Evolutionary conservation across 2,329 filamentous ascomycete species (phyloP).

Genomic region (Fusarium mundagurra): DNA sequence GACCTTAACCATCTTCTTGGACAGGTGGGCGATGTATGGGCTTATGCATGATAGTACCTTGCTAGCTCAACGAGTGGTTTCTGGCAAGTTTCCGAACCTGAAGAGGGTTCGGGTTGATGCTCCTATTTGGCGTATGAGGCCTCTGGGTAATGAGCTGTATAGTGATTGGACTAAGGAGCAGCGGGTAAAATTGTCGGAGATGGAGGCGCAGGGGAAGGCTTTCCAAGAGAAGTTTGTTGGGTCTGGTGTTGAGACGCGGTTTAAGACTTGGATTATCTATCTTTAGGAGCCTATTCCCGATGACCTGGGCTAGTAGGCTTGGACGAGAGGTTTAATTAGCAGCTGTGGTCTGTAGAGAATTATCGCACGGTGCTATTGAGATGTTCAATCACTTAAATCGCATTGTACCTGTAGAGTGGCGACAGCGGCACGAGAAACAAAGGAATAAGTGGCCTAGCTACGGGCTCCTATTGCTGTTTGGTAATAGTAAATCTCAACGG

Average conservation of each 20-base stretch:
- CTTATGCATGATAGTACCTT: neutral
- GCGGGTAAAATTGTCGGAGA: neutral
- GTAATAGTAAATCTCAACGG: neutral
- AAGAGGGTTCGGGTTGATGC: neutral
- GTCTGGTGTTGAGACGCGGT: neutral
- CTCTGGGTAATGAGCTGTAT: too few relatives aligned
- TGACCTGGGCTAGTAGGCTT: neutral
- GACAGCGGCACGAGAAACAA: too few relatives aligned
- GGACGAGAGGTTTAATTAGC: neutral
- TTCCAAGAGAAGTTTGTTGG: neutral
- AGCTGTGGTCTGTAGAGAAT: neutral
- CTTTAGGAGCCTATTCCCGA: too few relatives aligned
- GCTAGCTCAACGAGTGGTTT: neutral
- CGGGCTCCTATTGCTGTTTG: neutral
- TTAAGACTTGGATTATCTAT: neutral
- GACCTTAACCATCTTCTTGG: neutral
- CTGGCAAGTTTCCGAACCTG: neutral
- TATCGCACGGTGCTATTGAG: too few relatives aligned
- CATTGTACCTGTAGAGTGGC: neutral
- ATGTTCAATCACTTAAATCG: rapidly evolving
- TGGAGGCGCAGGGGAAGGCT: rapidly evolving
- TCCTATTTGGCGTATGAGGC: neutral
- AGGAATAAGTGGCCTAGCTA: too few relatives aligned
- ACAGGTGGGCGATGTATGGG: rapidly evolving
- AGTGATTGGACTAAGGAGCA: too few relatives aligned